Percentiles rank a stretch among this genome's conserved stretches.
These are phyloP conservation scores for Neofusicoccum cordaticola DNA, from an alignment of 2,329 filamentous ascomycete genomes.

Conservation along the genomic window DNA sequence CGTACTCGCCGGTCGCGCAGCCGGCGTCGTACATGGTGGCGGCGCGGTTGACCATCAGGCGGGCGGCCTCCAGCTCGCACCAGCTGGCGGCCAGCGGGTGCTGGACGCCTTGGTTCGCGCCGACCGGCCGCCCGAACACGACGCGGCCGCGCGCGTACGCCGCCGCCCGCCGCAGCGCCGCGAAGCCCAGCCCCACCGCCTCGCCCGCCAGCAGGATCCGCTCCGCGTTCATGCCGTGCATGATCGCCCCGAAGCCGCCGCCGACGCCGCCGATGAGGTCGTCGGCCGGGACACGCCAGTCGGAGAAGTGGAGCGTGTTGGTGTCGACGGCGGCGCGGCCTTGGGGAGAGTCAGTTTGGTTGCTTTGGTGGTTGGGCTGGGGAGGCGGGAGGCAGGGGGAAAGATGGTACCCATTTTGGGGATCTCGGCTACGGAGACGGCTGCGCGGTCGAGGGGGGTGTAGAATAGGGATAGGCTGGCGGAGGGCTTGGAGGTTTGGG, in stretches of 20 bases:
- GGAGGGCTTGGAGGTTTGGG: conserved; percentile 65
- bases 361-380: too few relatives aligned
- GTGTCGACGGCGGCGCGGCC: conserved; percentile 78
- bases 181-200: conserved; percentile 76
- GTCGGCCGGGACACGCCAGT: conserved; percentile 64
- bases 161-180: conserved; percentile 47
- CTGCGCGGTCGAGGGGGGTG: conserved; percentile 65
- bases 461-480: conserved; percentile 78
- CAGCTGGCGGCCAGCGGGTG: conserved; percentile 59
- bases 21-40: conserved; percentile 57
- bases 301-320: conserved; percentile 85
- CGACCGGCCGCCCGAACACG: conserved; percentile 58
- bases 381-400: too few relatives aligned
- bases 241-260: conserved; percentile 70
- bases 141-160: conserved; percentile 48
- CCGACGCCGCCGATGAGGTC: conserved; percentile 69
- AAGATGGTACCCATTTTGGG: conserved; percentile 63
- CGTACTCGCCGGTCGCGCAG: conserved; percentile 52
- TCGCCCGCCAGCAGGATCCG: conserved; percentile 63
- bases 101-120: conserved; percentile 58
- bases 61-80: conserved; percentile 61
- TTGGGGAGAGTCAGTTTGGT: too few relatives aligned
- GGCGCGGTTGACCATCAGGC: conserved; percentile 60
- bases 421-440: conserved; percentile 68
- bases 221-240: conserved; percentile 52